Evolutionary conservation across 208 protist species (phyloP).

Genomic region (Jaenimonas drosophilae): DNA sequence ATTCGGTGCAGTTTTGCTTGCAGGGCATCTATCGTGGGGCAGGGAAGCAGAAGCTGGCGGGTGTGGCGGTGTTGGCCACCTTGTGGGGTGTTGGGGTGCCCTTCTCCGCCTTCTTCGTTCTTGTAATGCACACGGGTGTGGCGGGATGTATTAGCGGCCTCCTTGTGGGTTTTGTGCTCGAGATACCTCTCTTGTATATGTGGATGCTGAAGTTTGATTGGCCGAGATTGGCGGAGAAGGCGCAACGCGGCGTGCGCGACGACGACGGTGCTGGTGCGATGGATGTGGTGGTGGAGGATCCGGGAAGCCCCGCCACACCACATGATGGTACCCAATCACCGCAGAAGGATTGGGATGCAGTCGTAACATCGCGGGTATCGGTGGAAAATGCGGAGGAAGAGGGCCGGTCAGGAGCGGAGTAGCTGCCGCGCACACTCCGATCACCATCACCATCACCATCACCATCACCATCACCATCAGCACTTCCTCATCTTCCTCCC

Average conservation of each 20-base stretch:
- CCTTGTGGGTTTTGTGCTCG: conserved; percentile 31
- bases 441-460: no score
- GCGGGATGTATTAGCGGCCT: conserved; percentile 39
- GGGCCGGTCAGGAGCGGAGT: no score
- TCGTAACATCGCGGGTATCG: no score
- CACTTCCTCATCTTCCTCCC: no score
- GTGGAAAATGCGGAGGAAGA: no score
- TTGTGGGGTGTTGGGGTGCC: conserved; percentile 61
- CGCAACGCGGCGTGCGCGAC: no score
- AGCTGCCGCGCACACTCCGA: no score
- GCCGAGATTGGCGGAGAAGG: conserved; percentile 25
- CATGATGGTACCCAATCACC: no score
- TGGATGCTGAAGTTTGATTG: conserved; percentile 48
- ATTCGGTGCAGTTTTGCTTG: conserved; percentile 58
- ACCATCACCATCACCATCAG: no score
- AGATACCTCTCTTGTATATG: conserved; percentile 38
- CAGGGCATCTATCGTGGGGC: conserved; percentile 58
- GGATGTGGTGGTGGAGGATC: conserved; percentile 10
- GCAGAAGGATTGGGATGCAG: no score
- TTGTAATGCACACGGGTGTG: conserved; percentile 33
- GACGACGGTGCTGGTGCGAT: conserved; percentile 9
- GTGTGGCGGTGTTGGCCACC: conserved; percentile 36
- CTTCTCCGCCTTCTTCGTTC: conserved; percentile 33
- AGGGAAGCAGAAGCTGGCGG: conserved; percentile 30
- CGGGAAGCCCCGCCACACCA: no score